A percentile compares a stretch with the other conserved stretches of the same genome.
These are phyloP conservation scores for Cyclocybe aegerita DNA, from an alignment of 768 basidiomycete species.

Conservation along the genomic window DNA sequence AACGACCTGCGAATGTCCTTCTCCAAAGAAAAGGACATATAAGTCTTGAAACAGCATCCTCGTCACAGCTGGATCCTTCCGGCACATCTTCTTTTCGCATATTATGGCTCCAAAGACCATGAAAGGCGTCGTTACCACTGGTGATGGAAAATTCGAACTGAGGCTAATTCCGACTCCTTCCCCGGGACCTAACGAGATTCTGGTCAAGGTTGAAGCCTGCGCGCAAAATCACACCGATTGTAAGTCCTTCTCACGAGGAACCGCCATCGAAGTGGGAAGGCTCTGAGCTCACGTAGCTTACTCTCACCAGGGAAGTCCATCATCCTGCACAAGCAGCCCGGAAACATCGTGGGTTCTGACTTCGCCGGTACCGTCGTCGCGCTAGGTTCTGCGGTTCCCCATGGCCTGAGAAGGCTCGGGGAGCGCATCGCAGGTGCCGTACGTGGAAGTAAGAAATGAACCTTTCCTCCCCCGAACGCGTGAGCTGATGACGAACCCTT, in stretches of 20 bases:
- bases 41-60: neutral
- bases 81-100: neutral
- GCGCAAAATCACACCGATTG: conserved; percentile 26
- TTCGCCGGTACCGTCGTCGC: conserved; percentile 20
- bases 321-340: conserved; percentile 11
- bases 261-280: neutral
- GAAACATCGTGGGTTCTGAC: conserved; percentile 22
- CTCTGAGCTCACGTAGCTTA: neutral
- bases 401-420: conserved; percentile 12
- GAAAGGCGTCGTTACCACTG: conserved; percentile 20
- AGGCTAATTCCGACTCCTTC: conserved; percentile 12
- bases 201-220: conserved; percentile 22
- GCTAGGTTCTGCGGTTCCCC: conserved; percentile 16
- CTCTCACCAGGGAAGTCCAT: conserved; percentile 16
- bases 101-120: conserved; percentile 14
- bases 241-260: conserved; percentile 7
- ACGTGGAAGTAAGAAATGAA: conserved; percentile 13
- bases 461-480: neutral
- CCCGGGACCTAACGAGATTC: conserved; percentile 13
- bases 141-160: conserved; percentile 16
- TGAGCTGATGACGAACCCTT: neutral
- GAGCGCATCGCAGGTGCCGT: conserved; percentile 22
- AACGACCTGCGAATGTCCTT: neutral
- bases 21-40: neutral
- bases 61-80: neutral